Percentiles rank a stretch among this genome's conserved stretches.
phyloP scores from a whole-genome alignment of 306 rosid species.

The Inga laurina region DNA sequence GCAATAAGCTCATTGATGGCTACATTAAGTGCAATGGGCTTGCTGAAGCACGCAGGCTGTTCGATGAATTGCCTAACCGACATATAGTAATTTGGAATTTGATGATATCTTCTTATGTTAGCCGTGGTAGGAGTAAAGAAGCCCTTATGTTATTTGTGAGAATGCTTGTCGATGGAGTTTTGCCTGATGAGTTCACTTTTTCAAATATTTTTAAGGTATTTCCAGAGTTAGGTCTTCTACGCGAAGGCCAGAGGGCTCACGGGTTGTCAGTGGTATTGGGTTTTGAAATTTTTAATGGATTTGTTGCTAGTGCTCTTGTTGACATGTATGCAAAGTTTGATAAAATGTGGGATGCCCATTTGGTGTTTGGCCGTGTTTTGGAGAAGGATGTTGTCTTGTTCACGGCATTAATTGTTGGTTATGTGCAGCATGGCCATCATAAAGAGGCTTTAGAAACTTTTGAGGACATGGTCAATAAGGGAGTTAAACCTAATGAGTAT shows the following conservation, averaged over 20 bases:
- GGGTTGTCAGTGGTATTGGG: constrained; percentile 72
- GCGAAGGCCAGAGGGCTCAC: constrained; percentile 54
- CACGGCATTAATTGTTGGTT: constrained; percentile 72
- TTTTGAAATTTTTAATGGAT: constrained; percentile 52
- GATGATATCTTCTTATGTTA: constrained; percentile 51
- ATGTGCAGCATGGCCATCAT: constrained; percentile 52
- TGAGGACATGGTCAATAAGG: constrained; percentile 45
- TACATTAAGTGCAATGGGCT: constrained; percentile 53
- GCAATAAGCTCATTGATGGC: constrained; percentile 58
- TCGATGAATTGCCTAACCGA: constrained; percentile 59
- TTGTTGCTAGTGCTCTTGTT: constrained; percentile 65
- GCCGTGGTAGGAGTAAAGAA: constrained; percentile 43
- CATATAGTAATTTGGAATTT: constrained; percentile 62
- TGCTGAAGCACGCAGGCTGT: constrained; percentile 53
- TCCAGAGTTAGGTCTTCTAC: constrained; percentile 43
- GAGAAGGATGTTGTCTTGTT: constrained; percentile 72
- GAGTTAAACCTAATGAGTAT: constrained; percentile 62
- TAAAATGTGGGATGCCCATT: constrained; percentile 53
- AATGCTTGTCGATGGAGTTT: constrained; percentile 60
- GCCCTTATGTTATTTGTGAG: constrained; percentile 47
- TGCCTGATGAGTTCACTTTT: constrained; percentile 65
- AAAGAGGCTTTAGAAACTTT: constrained; percentile 54
- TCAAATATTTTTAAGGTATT: constrained; percentile 67
- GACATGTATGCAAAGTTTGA: constrained; percentile 71
- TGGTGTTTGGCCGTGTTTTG: constrained; percentile 53